Evolutionary conservation across 768 basidiomycete genomes (phyloP).

Genomic region (Antrodiella citrinella): DNA sequence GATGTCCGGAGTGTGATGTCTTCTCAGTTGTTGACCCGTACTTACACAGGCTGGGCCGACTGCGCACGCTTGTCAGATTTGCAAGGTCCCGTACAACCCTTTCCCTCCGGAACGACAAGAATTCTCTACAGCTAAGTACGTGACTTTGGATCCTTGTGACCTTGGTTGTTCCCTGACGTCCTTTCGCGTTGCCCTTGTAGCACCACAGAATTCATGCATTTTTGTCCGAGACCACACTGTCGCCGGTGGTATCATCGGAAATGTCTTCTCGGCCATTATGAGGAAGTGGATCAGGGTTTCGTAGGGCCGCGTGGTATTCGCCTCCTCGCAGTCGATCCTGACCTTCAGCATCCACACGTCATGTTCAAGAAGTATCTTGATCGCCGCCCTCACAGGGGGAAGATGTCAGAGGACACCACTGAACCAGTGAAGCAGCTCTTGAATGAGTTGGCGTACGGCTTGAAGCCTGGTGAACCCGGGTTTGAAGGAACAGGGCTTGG

Average conservation of each 20-base stretch:
- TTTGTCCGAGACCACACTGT: conserved; percentile 6
- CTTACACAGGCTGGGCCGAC: not conserved
- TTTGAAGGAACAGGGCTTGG: no score
- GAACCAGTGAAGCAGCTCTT: not conserved
- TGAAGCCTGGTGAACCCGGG: not conserved
- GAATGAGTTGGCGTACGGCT: not conserved
- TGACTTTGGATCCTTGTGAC: not conserved
- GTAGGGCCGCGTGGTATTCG: not conserved
- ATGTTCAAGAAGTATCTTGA: not conserved
- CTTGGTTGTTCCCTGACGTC: not conserved
- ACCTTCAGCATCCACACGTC: not conserved
- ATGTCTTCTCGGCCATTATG: conserved; percentile 3
- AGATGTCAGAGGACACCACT: not conserved
- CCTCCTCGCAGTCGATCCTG: conserved; percentile 8
- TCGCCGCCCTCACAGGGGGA: not conserved
- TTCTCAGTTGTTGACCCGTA: not conserved
- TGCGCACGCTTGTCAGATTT: not conserved
- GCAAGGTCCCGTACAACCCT: not conserved
- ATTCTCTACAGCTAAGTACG: not conserved
- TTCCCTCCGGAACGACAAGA: not conserved
- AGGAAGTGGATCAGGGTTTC: not conserved
- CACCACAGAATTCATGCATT: conserved; percentile 6
- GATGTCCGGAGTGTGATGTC: not conserved
- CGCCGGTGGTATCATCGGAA: conserved; percentile 7
- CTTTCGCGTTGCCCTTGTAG: not conserved